Percentiles rank a stretch among this genome's conserved stretches.
phyloP scores from a whole-genome alignment of 306 rosid genomes.

The Erythrophleum fordii region DNA sequence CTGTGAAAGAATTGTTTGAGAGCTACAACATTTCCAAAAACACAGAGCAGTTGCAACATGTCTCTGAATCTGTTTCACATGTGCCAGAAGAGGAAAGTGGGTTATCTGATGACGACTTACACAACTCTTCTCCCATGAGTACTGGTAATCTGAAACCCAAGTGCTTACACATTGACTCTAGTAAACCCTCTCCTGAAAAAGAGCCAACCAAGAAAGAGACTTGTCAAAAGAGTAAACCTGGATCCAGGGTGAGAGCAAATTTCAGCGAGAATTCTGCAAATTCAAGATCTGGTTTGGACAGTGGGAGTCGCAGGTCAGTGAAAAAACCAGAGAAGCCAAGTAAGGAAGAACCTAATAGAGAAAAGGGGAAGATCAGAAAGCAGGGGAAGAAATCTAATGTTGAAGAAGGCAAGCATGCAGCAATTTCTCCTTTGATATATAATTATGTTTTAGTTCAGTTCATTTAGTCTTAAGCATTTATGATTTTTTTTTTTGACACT shows the following conservation, averaged over 20 bases:
- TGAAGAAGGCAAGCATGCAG: slow-evolving; percentile 51
- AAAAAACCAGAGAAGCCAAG: slow-evolving; percentile 63
- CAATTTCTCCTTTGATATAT: background rate
- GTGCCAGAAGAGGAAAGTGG: slow-evolving; percentile 67
- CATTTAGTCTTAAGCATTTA: background rate
- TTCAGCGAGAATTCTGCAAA: slow-evolving; percentile 48
- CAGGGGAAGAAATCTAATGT: slow-evolving; percentile 53
- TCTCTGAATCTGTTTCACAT: slow-evolving; percentile 65
- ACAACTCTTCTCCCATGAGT: slow-evolving; percentile 56
- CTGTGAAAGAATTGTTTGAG: slow-evolving; percentile 62
- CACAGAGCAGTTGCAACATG: slow-evolving; percentile 58
- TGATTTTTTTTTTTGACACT: background rate
- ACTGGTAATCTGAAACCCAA: slow-evolving; percentile 61
- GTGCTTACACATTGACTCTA: slow-evolving; percentile 50
- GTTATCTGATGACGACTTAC: slow-evolving; percentile 76
- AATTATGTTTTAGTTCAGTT: background rate
- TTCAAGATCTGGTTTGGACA: slow-evolving; percentile 54
- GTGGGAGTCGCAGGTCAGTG: slow-evolving; percentile 40
- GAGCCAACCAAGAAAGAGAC: slow-evolving; percentile 50
- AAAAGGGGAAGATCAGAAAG: slow-evolving; percentile 2
- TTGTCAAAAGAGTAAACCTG: slow-evolving; percentile 44
- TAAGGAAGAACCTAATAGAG: slow-evolving; percentile 55
- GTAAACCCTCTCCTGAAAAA: slow-evolving; percentile 40
- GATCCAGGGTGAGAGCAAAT: slow-evolving; percentile 47
- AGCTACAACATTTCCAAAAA: slow-evolving; percentile 53